These are phyloP conservation scores for Cardamine chenopodiifolia DNA, from an alignment of 345 rosid species.

Conservation along the genomic window DNA sequence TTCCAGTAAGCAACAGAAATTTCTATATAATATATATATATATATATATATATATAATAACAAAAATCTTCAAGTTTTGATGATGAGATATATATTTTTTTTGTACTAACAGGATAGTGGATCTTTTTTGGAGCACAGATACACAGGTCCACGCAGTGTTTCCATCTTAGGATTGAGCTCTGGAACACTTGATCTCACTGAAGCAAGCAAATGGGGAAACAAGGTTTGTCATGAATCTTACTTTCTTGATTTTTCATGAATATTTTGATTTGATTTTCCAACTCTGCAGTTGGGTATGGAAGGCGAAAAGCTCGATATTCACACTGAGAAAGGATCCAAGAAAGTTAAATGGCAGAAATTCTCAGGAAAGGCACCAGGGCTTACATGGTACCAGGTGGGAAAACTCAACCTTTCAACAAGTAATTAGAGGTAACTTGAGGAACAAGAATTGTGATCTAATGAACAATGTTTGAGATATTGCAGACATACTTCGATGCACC, in stretches of 20 bases:
- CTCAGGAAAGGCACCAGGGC: constrained; percentile 45
- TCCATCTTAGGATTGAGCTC: constrained; percentile 78
- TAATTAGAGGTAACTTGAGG: neutral
- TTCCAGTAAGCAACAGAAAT: constrained; percentile 52
- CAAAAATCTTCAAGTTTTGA: neutral
- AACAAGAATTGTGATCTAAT: constrained; percentile 18
- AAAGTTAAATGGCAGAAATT: constrained; percentile 55
- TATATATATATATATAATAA: neutral
- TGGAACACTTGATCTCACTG: constrained; percentile 74
- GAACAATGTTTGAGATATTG: constrained; percentile 25
- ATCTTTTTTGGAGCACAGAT: constrained; percentile 86
- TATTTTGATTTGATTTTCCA: neutral
- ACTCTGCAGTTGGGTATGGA: constrained; percentile 62
- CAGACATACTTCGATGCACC: constrained; percentile 75
- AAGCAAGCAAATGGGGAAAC: constrained; percentile 66
- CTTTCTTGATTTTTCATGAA: neutral
- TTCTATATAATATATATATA: neutral
- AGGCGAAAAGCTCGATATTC: constrained; percentile 61
- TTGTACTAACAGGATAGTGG: constrained; percentile 73
- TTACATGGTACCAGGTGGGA: constrained; percentile 87
- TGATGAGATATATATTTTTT: constrained; percentile 10
- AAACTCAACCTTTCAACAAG: neutral
- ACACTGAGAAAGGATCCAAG: constrained; percentile 54
- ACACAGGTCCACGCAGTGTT: constrained; percentile 78
- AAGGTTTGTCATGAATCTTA: constrained; percentile 50